Evolutionary conservation across 164 flowering plant species (phyloP).

Genomic region (Magnolia officinalis): DNA sequence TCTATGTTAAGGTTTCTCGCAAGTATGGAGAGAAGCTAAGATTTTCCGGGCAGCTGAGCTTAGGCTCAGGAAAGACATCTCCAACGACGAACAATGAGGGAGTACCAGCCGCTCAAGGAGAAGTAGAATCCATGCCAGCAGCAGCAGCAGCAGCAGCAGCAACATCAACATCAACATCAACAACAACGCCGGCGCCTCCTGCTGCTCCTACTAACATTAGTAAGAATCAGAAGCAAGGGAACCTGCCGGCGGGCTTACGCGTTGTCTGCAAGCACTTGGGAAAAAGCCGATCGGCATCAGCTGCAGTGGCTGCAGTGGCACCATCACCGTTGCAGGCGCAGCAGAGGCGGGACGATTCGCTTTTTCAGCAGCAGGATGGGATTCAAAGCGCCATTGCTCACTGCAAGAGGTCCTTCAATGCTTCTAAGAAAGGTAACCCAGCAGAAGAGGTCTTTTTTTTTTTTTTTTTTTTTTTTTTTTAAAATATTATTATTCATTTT

Average conservation of each 20-base stretch:
- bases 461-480: no score
- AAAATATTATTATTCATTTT: no score
- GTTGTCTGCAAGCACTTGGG: constrained; percentile 71
- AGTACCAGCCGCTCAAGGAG: constrained; percentile 6
- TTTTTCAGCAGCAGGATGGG: constrained; percentile 80
- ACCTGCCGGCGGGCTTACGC: constrained; percentile 21
- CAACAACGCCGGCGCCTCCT: constrained; percentile 28
- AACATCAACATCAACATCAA: constrained; percentile 32
- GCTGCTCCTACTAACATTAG: constrained; percentile 23
- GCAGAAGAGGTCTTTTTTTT: no score
- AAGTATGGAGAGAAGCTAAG: constrained; percentile 49
- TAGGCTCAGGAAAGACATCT: constrained; percentile 7
- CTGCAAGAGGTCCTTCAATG: constrained; percentile 79
- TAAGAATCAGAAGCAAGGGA: constrained; percentile 35
- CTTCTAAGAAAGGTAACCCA: constrained; percentile 50
- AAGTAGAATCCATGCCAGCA: constrained; percentile 15
- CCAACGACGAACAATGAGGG: constrained; percentile 3
- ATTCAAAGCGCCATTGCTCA: constrained; percentile 89
- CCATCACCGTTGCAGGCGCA: constrained; percentile 12
- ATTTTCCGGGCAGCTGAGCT: constrained; percentile 44
- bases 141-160: constrained; percentile 61
- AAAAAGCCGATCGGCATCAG: constrained; percentile 67
- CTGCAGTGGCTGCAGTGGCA: constrained; percentile 36
- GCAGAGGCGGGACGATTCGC: constrained; percentile 68
- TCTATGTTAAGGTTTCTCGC: constrained; percentile 64